phyloP scores from a whole-genome alignment of 768 basidiomycete genomes.

The Collybia sp. region DNA sequence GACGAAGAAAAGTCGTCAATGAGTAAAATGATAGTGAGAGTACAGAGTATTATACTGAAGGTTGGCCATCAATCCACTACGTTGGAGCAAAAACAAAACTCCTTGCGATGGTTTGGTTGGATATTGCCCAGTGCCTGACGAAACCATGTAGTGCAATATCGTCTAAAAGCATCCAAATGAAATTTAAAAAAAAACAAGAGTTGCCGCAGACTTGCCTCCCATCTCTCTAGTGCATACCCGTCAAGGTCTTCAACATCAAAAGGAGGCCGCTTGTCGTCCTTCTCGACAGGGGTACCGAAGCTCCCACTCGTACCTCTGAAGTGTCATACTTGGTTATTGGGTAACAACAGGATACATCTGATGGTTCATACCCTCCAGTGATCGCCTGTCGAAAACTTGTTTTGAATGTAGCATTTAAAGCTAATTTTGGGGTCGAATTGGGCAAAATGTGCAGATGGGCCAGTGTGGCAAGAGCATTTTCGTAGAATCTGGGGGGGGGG shows the following conservation, averaged over 20 bases:
- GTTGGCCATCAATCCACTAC: constrained; percentile 82
- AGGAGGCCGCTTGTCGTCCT: constrained; percentile 54
- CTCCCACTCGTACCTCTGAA: constrained; percentile 70
- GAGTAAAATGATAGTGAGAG: constrained; percentile 3
- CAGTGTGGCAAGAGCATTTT: constrained; percentile 60
- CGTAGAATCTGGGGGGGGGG: constrained; percentile 53
- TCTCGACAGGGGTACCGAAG: constrained; percentile 76
- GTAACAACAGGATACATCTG: background rate
- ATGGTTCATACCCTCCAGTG: constrained; percentile 69
- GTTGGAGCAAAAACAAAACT: constrained; percentile 77
- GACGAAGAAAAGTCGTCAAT: constrained; percentile 7
- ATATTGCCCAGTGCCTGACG: constrained; percentile 75
- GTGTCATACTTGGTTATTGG: background rate
- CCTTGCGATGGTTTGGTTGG: constrained; percentile 75
- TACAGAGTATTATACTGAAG: constrained; percentile 44
- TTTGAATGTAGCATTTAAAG: constrained; percentile 74
- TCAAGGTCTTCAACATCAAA: constrained; percentile 63
- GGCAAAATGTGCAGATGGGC: constrained; percentile 67
- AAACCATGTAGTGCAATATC: constrained; percentile 97
- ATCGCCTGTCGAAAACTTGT: constrained; percentile 77
- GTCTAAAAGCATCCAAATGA: constrained; percentile 46
- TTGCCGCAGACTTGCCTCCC: constrained; percentile 61
- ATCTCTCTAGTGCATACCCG: constrained; percentile 78
- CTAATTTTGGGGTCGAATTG: constrained; percentile 52
- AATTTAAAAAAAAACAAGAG: background rate